Conservation (phyloP, 2,329 filamentous ascomycete genomes). For the Tothia fuscella region DNA sequence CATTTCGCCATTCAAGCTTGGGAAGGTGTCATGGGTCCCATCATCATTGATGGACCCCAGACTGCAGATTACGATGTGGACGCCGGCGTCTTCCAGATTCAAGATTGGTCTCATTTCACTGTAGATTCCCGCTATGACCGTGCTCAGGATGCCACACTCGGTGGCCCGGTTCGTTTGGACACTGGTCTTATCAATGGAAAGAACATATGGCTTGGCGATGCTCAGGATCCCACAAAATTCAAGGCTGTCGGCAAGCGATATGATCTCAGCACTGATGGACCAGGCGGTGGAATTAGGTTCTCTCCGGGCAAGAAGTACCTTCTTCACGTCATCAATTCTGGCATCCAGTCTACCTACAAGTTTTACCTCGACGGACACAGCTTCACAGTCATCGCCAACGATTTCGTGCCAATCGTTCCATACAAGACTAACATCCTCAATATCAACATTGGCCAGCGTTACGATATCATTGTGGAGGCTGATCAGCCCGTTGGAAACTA, state of each 20-base stretch:
- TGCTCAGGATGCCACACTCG: slow-evolving; percentile 15
- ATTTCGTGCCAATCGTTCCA: slow-evolving; percentile 26
- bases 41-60: slow-evolving; percentile 32
- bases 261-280: slow-evolving; percentile 15
- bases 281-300: slow-evolving; percentile 18
- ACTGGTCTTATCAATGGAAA: slow-evolving; percentile 34
- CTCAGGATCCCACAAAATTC: neutral
- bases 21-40: slow-evolving; percentile 29
- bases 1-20: slow-evolving; percentile 31
- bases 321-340: slow-evolving; percentile 22
- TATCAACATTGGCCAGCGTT: slow-evolving; percentile 23
- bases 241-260: neutral
- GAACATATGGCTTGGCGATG: slow-evolving; percentile 12
- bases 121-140: slow-evolving; percentile 24
- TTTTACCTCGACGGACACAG: slow-evolving; percentile 32
- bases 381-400: slow-evolving; percentile 26
- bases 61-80: slow-evolving; percentile 44
- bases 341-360: slow-evolving; percentile 29
- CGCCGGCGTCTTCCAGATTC: slow-evolving; percentile 34
- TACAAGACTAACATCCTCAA: slow-evolving; percentile 26
- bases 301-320: slow-evolving; percentile 18
- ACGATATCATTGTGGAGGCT: slow-evolving; percentile 17
- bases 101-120: slow-evolving; percentile 32
- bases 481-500: slow-evolving; percentile 16
- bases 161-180: slow-evolving; percentile 26